A percentile compares a stretch with the other conserved stretches of the same genome.
These are phyloP conservation scores for Lentinula lateritia DNA, from an alignment of 768 basidiomycete genomes.

Conservation along the genomic window DNA sequence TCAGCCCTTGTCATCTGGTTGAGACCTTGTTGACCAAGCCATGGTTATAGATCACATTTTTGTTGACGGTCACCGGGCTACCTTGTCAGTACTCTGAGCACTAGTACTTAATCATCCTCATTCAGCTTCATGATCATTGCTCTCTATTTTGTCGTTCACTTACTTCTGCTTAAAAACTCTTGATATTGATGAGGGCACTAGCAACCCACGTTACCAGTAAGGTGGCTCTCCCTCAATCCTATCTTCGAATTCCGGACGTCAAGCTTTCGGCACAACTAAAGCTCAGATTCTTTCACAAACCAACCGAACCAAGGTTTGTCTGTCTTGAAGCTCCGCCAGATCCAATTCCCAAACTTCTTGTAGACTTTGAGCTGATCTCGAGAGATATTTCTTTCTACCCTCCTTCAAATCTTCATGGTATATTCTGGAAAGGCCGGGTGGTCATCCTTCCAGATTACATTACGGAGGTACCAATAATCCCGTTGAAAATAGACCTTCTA, in stretches of 20 bases:
- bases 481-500: background rate
- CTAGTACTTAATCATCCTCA: too few species aligned
- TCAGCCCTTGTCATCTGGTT: too few species aligned
- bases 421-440: conserved; percentile 45
- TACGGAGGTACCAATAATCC: background rate
- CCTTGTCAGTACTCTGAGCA: too few species aligned
- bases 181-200: background rate
- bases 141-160: too few species aligned
- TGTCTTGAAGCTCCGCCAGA: background rate
- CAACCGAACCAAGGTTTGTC: background rate
- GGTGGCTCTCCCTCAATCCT: background rate
- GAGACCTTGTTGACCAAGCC: too few species aligned
- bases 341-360: background rate
- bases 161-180: background rate
- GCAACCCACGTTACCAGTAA: background rate
- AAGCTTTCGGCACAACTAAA: background rate
- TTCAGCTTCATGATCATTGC: too few species aligned
- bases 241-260: background rate
- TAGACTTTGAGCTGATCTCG: background rate
- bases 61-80: too few species aligned
- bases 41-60: too few species aligned
- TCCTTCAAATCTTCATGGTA: background rate
- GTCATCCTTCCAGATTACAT: conserved; percentile 19
- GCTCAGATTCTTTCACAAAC: background rate
- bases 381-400: background rate